Conservation (phyloP, 257 asterid species). For the Marsdenia floribunda region DNA sequence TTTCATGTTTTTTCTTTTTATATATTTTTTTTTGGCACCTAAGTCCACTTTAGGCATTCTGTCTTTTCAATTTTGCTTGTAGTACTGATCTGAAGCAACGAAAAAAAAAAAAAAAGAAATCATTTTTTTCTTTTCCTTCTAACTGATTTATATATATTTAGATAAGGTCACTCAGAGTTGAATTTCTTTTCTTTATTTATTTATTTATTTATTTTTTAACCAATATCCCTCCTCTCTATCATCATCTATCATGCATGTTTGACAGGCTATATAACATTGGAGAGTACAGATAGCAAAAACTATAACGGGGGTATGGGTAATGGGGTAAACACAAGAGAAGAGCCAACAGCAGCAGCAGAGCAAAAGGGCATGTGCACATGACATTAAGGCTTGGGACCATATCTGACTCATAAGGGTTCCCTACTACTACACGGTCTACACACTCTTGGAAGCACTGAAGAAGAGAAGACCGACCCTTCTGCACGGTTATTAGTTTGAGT, state of each 20-base stretch:
- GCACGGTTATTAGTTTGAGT: no score
- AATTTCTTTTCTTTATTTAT: neutral
- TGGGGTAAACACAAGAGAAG: neutral
- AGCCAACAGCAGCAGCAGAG: constrained; percentile 4
- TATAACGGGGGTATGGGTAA: neutral
- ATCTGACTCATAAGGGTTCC: constrained; percentile 19
- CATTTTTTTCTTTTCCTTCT: neutral
- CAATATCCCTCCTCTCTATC: no score
- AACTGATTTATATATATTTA: neutral
- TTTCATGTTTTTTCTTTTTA: no score
- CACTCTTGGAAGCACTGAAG: neutral
- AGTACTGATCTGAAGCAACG: neutral
- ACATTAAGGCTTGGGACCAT: constrained; percentile 22
- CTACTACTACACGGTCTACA: constrained; percentile 3
- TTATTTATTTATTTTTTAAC: no score
- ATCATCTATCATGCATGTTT: neutral
- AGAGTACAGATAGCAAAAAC: neutral
- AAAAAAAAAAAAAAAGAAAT: neutral
- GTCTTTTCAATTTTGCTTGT: neutral
- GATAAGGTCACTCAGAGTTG: neutral
- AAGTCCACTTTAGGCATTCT: constrained; percentile 4
- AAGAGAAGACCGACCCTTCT: neutral
- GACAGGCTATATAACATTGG: constrained; percentile 1
- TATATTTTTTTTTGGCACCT: no score
- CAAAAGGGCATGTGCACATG: constrained; percentile 25